Percentiles rank a stretch among this genome's conserved stretches.
Conservation (phyloP, 352 stramenopile species). For the Pythium biforme region DNA sequence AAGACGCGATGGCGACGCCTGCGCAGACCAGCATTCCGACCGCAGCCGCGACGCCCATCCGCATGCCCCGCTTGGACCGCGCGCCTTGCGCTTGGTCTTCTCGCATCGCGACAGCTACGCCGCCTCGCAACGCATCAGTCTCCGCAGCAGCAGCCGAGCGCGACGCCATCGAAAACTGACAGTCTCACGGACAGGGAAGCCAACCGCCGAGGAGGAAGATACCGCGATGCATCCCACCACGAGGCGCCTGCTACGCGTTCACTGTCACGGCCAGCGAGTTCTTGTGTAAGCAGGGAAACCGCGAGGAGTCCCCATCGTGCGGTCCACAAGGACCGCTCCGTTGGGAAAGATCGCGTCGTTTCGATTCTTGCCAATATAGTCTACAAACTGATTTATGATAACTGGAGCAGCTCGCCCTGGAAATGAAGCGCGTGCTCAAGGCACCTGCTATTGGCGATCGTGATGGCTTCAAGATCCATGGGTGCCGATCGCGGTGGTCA, state of each 20-base stretch:
- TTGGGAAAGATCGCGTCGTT: slow-evolving; percentile 6
- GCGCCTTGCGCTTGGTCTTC: neutral
- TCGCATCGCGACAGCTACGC: too few species aligned
- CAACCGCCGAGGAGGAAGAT: neutral
- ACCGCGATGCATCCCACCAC: neutral
- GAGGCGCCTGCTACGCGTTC: too few species aligned
- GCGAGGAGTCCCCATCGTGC: neutral
- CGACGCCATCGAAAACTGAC: slow-evolving; percentile 3
- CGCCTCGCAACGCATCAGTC: slow-evolving; percentile 10
- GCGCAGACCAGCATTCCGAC: neutral
- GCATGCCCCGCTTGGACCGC: too few species aligned
- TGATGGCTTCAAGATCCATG: too few species aligned
- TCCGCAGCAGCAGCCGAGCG: neutral
- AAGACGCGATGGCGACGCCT: neutral
- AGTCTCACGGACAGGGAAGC: too few species aligned
- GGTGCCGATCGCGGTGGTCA: too few species aligned
- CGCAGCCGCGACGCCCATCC: neutral
- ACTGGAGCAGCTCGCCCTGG: neutral
- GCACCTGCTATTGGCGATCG: too few species aligned
- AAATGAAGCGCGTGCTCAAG: too few species aligned
- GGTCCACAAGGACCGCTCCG: neutral
- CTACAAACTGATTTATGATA: neutral
- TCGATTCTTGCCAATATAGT: neutral
- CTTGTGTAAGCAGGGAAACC: neutral
- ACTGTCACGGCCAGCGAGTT: neutral